Percentiles rank a stretch among this genome's conserved stretches.
Evolutionary conservation across 805 yeast species (phyloP).

Genomic region (Saccharomyces paradoxus): DNA sequence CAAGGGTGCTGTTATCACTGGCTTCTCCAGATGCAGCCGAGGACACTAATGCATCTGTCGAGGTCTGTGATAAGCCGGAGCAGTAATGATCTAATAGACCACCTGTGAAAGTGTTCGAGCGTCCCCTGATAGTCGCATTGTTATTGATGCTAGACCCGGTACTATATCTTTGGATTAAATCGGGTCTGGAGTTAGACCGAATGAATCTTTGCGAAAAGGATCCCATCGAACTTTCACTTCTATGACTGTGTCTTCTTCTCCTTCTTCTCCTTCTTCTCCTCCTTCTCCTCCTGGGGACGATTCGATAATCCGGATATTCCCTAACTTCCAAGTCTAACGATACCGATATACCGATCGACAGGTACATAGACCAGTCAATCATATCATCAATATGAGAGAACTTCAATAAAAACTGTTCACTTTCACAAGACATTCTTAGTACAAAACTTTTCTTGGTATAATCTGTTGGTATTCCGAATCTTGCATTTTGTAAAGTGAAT

Average conservation of each 20-base stretch:
- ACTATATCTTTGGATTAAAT: not conserved
- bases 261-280: slow-evolving; percentile 26
- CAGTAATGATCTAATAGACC: not conserved
- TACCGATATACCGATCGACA: slow-evolving; percentile 69
- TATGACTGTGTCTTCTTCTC: not conserved
- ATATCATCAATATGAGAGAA: slow-evolving; percentile 55
- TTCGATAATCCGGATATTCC: slow-evolving; percentile 64
- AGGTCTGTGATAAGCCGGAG: not conserved
- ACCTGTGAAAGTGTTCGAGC: not conserved
- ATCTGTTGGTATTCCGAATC: slow-evolving; percentile 77
- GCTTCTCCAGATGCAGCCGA: not conserved
- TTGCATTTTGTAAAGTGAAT: slow-evolving; percentile 76
- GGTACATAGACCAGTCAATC: slow-evolving; percentile 68
- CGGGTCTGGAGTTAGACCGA: not conserved
- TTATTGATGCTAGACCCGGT: not conserved
- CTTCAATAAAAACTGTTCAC: slow-evolving; percentile 67
- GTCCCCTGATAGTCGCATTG: not conserved
- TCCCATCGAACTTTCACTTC: not conserved
- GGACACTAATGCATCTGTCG: not conserved
- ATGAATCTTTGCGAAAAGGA: not conserved
- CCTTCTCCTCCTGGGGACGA: slow-evolving; percentile 73
- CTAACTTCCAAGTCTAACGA: slow-evolving; percentile 68
- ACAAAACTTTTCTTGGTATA: slow-evolving; percentile 57
- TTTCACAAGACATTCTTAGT: slow-evolving; percentile 68
- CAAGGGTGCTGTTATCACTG: not conserved